phyloP scores from a whole-genome alignment of 495 filamentous ascomycete genomes.

The Hypoxylon fragiforme region DNA sequence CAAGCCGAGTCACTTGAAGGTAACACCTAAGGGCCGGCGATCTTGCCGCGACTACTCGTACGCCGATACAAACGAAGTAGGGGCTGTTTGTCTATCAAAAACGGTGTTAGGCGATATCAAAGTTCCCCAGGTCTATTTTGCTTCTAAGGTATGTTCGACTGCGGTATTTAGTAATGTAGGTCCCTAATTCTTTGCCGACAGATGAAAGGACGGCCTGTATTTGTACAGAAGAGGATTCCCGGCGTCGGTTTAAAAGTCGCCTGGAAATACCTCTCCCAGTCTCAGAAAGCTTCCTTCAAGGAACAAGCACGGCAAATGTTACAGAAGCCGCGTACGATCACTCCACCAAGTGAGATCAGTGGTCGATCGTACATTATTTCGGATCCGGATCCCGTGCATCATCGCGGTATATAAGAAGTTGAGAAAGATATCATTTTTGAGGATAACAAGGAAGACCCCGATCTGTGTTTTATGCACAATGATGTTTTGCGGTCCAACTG shows the following conservation, averaged over 20 bases:
- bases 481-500: slow-evolving; percentile 43
- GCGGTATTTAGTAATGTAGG: not conserved
- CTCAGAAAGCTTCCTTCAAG: slow-evolving; percentile 47
- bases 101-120: slow-evolving; percentile 35
- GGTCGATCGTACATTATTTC: slow-evolving; percentile 37
- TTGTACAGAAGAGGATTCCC: slow-evolving; percentile 49
- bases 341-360: slow-evolving; percentile 21
- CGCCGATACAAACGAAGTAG: slow-evolving; percentile 49
- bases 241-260: slow-evolving; percentile 49
- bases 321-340: not conserved
- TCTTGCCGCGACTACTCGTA: slow-evolving; percentile 42
- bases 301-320: slow-evolving; percentile 45
- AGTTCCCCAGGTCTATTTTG: slow-evolving; percentile 49
- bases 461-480: slow-evolving; percentile 48
- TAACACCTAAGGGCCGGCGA: not conserved
- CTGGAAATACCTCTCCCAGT: slow-evolving; percentile 46
- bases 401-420: slow-evolving; percentile 2
- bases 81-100: slow-evolving; percentile 42
- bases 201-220: slow-evolving; percentile 45
- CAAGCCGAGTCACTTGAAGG: slow-evolving; percentile 48
- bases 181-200: slow-evolving; percentile 33
- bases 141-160: slow-evolving; percentile 41
- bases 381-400: slow-evolving; percentile 38
- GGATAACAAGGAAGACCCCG: slow-evolving; percentile 29
- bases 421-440: slow-evolving; percentile 44